Evolutionary conservation across 306 rosid species (phyloP), one percentile per base, ranked within the genome.

Genomic region (Rubus idaeus): DNA sequence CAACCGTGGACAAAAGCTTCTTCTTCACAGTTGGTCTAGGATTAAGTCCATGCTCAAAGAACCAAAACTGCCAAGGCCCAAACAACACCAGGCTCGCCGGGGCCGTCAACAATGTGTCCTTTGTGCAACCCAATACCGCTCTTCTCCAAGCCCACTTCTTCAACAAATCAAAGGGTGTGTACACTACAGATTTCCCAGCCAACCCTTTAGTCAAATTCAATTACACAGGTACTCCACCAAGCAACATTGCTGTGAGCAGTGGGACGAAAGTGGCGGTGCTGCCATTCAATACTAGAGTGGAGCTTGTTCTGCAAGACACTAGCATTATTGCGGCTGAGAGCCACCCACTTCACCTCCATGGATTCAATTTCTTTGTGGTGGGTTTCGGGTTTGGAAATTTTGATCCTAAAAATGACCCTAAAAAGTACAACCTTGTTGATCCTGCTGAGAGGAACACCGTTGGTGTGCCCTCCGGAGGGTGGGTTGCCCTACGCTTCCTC

Each of bases 271-370:
- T 52, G 30, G 89, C 65, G 73, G 85, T 68, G 56, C 78, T 91
- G 57, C 87, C 89, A 17, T 91, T 75, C 71, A 89, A 89, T n/a
- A 10, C 89, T 1, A 88, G 72, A 8, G 93, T 91, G 67, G 96
- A 89, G 82, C 5, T 91, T 71, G 83, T 89, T 5, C 58, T 91
- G 60, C 96, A 91, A 67, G 96, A 91, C 75, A 91, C 96, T 4
- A 87, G 89, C 78, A 86, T 91, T 11, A 78, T 89, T 77, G 87
- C 84, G 6, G 90, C 96, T 3, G 91, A 91, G 83, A 89, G 91
- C 73, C 96, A 91, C 80, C 96, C 96, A 6, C 89, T 91, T 82
- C 96, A 91, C 57, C 90, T 91, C 69, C 96, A 91, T 77, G 96
- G 96, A 1, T 91, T 84, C 52, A 91, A 89, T 70, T 91, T 91